These are phyloP conservation scores for Athelia psychrophila DNA, from an alignment of 1,284 basidiomycete species.

Conservation along the genomic window DNA sequence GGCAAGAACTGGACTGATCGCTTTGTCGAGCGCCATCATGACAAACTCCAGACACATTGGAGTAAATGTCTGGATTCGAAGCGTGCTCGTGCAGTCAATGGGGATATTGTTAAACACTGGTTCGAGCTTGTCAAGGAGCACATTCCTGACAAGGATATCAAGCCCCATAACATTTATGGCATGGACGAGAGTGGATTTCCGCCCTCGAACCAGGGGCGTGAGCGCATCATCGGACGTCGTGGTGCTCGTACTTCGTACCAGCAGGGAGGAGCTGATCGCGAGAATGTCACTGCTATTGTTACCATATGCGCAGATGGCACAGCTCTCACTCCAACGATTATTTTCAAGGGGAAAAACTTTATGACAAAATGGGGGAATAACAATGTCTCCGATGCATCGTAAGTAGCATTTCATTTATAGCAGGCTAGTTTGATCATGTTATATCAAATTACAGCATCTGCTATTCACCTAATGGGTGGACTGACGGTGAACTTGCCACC, in stretches of 20 bases:
- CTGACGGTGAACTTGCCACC: background rate
- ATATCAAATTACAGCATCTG: constrained; percentile 14
- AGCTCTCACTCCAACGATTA: constrained; percentile 23
- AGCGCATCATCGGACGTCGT: constrained; percentile 20
- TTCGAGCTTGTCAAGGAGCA: constrained; percentile 18
- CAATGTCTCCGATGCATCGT: constrained; percentile 23
- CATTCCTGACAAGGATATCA: constrained; percentile 16
- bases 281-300: constrained; percentile 32
- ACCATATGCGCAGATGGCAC: constrained; percentile 33
- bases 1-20: background rate
- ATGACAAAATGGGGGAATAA: constrained; percentile 23
- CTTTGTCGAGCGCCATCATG: constrained; percentile 5
- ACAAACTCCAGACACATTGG: constrained; percentile 22
- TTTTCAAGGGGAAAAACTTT: constrained; percentile 35
- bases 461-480: constrained; percentile 8
- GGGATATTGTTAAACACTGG: constrained; percentile 20
- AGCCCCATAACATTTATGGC: constrained; percentile 25
- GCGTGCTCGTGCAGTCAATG: constrained; percentile 23
- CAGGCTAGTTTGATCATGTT: background rate
- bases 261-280: constrained; percentile 19
- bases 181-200: constrained; percentile 35
- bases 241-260: constrained; percentile 29
- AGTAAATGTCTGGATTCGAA: constrained; percentile 22
- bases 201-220: constrained; percentile 14
- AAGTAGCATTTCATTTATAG: constrained; percentile 8